phyloP scores from a whole-genome alignment of 306 rosid genomes.

The Canavalia gladiata region DNA sequence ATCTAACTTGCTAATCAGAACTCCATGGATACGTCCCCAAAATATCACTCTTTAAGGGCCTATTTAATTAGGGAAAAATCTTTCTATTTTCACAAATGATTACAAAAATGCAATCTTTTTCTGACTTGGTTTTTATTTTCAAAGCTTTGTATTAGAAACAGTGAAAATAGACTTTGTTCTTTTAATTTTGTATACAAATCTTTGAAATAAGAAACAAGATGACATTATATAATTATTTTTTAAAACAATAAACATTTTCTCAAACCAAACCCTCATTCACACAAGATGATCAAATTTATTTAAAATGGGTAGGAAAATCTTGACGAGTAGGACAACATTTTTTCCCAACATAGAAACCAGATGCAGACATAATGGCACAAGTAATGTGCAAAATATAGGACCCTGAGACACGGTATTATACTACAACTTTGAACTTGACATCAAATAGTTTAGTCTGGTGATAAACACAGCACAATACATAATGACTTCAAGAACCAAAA shows the following conservation, averaged over 20 bases:
- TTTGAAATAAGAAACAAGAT: background rate
- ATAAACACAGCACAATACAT: background rate
- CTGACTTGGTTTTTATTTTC: background rate
- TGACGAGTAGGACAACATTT: background rate
- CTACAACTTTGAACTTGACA: background rate
- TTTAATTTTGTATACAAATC: background rate
- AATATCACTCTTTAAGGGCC: background rate
- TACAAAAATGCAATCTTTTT: background rate
- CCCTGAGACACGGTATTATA: background rate
- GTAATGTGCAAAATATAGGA: background rate
- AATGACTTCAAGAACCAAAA: background rate
- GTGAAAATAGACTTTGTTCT: background rate
- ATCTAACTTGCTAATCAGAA: background rate
- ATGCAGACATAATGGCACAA: too few species aligned
- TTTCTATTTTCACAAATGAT: background rate
- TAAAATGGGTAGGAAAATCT: background rate
- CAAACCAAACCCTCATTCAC: background rate
- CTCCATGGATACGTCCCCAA: background rate
- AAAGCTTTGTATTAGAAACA: background rate
- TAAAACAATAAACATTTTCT: background rate
- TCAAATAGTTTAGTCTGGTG: background rate
- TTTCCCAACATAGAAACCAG: too few species aligned
- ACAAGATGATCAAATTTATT: background rate
- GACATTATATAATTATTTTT: too few species aligned
- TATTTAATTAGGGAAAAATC: background rate